Percentiles rank a stretch among this genome's conserved stretches.
These are phyloP conservation scores for Discostella stelligera DNA, from an alignment of 352 stramenopile genomes.

Conservation along the genomic window DNA sequence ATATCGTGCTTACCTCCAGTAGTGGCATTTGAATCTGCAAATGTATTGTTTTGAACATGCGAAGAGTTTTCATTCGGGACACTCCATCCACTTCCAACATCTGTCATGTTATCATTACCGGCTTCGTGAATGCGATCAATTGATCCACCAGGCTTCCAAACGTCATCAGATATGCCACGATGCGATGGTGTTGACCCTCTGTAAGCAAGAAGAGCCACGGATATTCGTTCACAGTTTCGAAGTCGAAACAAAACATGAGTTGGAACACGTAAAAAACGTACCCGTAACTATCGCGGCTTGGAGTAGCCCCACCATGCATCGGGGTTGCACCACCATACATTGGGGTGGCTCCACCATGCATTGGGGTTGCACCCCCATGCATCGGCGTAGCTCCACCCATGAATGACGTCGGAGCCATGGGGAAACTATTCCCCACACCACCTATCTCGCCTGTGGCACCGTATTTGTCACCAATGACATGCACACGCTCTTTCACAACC, in stretches of 20 bases:
- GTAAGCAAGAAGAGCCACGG: background rate
- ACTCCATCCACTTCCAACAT: slow-evolving; percentile 48
- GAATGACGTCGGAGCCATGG: slow-evolving; percentile 44
- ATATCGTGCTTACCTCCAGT: slow-evolving; percentile 34
- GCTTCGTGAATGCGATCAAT: slow-evolving; percentile 64
- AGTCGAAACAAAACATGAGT: slow-evolving; percentile 8
- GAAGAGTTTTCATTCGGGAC: slow-evolving; percentile 23
- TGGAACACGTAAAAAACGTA: slow-evolving; percentile 21
- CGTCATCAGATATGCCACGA: slow-evolving; percentile 68
- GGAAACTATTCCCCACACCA: slow-evolving; percentile 33
- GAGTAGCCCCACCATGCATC: slow-evolving; percentile 65
- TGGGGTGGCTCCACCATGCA: slow-evolving; percentile 77
- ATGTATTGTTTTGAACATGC: slow-evolving; percentile 45
- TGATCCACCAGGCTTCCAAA: slow-evolving; percentile 78
- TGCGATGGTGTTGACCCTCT: slow-evolving; percentile 50
- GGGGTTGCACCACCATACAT: slow-evolving; percentile 71
- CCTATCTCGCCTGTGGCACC: slow-evolving; percentile 68
- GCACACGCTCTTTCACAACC: slow-evolving; percentile 79
- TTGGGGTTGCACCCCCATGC: slow-evolving; percentile 79
- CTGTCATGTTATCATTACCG: slow-evolving; percentile 39
- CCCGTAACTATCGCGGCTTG: slow-evolving; percentile 69
- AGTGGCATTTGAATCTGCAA: slow-evolving; percentile 55
- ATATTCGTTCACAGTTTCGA: background rate
- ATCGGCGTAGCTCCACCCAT: slow-evolving; percentile 75
- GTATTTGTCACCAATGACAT: slow-evolving; percentile 82